A percentile compares a stretch with the other conserved stretches of the same genome.
These are phyloP conservation scores for Cymodocea nodosa DNA, from an alignment of 116 monocot species.

Conservation along the genomic window DNA sequence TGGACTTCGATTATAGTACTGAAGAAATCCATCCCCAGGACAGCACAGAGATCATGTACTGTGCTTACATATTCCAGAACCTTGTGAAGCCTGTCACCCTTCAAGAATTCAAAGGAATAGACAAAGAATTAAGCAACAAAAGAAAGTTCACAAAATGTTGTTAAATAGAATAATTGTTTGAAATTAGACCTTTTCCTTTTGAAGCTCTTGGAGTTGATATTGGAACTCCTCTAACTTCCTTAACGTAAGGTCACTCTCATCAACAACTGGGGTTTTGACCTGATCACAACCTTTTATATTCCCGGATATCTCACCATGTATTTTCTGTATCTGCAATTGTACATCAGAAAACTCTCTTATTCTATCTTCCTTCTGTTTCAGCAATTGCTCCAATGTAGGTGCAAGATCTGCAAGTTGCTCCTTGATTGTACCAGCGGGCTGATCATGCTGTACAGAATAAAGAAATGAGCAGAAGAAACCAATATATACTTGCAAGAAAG, in stretches of 20 bases:
- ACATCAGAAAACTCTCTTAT: constrained; percentile 61
- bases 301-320: constrained; percentile 61
- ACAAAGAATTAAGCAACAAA: not conserved
- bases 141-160: not conserved
- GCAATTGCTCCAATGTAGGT: constrained; percentile 60
- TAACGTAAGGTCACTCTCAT: constrained; percentile 57
- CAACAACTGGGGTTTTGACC: constrained; percentile 25
- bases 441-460: constrained; percentile 44
- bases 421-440: constrained; percentile 73
- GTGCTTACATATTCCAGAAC: constrained; percentile 72
- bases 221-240: constrained; percentile 20
- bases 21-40: constrained; percentile 87
- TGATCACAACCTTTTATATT: constrained; percentile 26
- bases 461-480: not conserved
- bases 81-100: constrained; percentile 81
- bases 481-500: not conserved
- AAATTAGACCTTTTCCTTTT: constrained; percentile 87
- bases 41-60: constrained; percentile 83
- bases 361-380: constrained; percentile 68
- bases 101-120: constrained; percentile 12
- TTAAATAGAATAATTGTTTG: not conserved
- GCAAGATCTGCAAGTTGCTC: constrained; percentile 75
- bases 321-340: constrained; percentile 62
- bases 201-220: constrained; percentile 33
- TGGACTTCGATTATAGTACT: constrained; percentile 78